These are phyloP conservation scores for Salix caprea DNA, from an alignment of 345 rosid species.

Conservation along the genomic window DNA sequence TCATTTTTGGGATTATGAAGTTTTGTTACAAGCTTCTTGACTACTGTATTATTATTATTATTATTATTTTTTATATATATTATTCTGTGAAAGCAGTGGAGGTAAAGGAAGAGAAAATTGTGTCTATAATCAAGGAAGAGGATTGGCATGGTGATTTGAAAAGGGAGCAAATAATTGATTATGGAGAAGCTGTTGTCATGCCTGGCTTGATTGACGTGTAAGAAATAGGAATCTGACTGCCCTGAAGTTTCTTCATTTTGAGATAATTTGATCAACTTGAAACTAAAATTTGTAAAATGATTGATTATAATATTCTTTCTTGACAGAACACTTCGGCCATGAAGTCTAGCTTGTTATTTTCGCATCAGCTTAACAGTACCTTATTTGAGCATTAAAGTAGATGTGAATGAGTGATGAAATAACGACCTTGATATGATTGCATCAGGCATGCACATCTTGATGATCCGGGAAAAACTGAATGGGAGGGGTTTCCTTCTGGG, in stretches of 20 bases:
- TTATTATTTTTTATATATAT: neutral
- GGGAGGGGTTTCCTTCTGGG: constrained; percentile 98
- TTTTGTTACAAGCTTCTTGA: neutral
- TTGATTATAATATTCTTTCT: no score
- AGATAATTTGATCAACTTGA: no score
- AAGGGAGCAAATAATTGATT: constrained; percentile 50
- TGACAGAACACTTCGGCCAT: no score
- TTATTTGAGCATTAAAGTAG: no score
- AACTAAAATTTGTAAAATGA: no score
- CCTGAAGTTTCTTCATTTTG: neutral
- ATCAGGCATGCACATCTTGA: constrained; percentile 89
- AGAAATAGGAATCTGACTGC: constrained; percentile 20
- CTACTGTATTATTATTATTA: neutral
- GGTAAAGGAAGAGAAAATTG: constrained; percentile 51
- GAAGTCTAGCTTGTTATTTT: neutral
- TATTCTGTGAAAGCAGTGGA: constrained; percentile 49
- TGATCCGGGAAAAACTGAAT: constrained; percentile 96
- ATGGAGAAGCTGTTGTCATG: constrained; percentile 87
- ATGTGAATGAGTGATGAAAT: neutral
- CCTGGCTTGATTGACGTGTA: constrained; percentile 96
- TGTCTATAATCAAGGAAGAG: constrained; percentile 52
- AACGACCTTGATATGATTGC: constrained; percentile 6
- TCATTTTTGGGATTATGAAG: no score
- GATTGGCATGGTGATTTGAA: constrained; percentile 53
- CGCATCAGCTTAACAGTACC: no score